Evolutionary conservation across 768 basidiomycete genomes (phyloP).

Genomic region (Leccinum variicolor): DNA sequence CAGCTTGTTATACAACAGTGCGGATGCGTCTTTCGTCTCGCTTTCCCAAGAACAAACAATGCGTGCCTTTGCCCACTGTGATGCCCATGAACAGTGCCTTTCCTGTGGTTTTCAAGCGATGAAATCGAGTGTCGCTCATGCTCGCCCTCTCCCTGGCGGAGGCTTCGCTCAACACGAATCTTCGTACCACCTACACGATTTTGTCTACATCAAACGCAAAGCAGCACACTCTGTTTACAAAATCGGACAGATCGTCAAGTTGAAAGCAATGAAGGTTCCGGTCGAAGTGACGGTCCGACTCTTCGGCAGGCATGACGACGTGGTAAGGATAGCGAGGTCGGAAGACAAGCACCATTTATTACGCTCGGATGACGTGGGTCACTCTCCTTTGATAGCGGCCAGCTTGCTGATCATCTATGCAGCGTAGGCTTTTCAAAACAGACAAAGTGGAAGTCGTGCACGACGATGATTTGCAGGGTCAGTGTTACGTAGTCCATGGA

Average conservation of each 20-base stretch:
- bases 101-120: constrained; percentile 42
- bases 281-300: constrained; percentile 36
- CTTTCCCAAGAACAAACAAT: constrained; percentile 36
- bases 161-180: constrained; percentile 42
- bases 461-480: constrained; percentile 47
- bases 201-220: constrained; percentile 50
- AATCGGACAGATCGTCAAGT: constrained; percentile 54
- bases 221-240: constrained; percentile 32
- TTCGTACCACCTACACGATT: constrained; percentile 57
- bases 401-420: constrained; percentile 6
- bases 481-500: constrained; percentile 47
- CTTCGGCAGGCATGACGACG: constrained; percentile 47
- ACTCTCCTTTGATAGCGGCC: background rate
- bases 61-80: constrained; percentile 26
- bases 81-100: constrained; percentile 42
- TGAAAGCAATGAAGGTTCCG: constrained; percentile 29
- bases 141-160: constrained; percentile 28
- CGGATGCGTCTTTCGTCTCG: constrained; percentile 44
- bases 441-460: constrained; percentile 22
- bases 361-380: constrained; percentile 43
- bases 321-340: constrained; percentile 22
- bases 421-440: constrained; percentile 43
- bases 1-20: constrained; percentile 53
- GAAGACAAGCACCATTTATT: constrained; percentile 15
- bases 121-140: constrained; percentile 18